Percentiles rank a stretch among this genome's conserved stretches.
Evolutionary conservation across 371 early-diverging fungal species (phyloP).

Genomic region (Mucor circinelloides): DNA sequence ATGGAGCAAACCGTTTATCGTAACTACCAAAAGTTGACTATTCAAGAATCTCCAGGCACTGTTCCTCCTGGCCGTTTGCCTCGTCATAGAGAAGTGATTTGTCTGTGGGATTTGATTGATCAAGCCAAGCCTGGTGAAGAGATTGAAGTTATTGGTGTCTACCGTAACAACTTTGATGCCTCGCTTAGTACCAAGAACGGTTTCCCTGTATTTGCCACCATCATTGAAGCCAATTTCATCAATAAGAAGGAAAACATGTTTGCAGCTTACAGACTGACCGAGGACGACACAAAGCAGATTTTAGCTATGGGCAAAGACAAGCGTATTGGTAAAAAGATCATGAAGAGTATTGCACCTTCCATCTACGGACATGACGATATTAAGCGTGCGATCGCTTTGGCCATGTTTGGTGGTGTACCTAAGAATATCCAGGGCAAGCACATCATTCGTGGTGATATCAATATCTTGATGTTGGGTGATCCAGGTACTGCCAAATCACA

Average conservation of each 20-base stretch:
- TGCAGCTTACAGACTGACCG: slow-evolving; percentile 83
- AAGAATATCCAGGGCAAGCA: slow-evolving; percentile 95
- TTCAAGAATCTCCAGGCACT: slow-evolving; percentile 98
- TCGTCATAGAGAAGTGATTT: slow-evolving; percentile 93
- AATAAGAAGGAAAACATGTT: slow-evolving; percentile 88
- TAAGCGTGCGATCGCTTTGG: slow-evolving; percentile 95
- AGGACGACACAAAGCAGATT: slow-evolving; percentile 92
- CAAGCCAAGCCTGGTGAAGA: slow-evolving; percentile 98
- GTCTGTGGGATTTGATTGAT: slow-evolving; percentile 98
- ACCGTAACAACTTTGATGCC: slow-evolving; percentile 94
- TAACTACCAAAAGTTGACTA: slow-evolving; percentile 97
- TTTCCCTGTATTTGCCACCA: slow-evolving; percentile 97
- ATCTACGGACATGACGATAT: slow-evolving; percentile 99
- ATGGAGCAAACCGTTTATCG: slow-evolving; percentile 96
- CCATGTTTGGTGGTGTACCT: slow-evolving; percentile 97
- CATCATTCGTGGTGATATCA: slow-evolving; percentile 98
- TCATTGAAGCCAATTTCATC: slow-evolving; percentile 96
- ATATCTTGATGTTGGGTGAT: slow-evolving; percentile 98
- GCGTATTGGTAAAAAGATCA: slow-evolving; percentile 83
- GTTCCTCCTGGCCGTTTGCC: slow-evolving; percentile 98
- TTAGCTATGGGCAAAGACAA: slow-evolving; percentile 79
- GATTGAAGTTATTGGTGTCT: slow-evolving; percentile 97
- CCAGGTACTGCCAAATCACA: slow-evolving; percentile 99
- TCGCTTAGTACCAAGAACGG: slow-evolving; percentile 93
- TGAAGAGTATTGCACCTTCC: slow-evolving; percentile 97